Percentiles rank a stretch among this genome's conserved stretches.
Evolutionary conservation across 2,329 filamentous ascomycete species (phyloP).

Genomic region (Bipolaris victoriae): DNA sequence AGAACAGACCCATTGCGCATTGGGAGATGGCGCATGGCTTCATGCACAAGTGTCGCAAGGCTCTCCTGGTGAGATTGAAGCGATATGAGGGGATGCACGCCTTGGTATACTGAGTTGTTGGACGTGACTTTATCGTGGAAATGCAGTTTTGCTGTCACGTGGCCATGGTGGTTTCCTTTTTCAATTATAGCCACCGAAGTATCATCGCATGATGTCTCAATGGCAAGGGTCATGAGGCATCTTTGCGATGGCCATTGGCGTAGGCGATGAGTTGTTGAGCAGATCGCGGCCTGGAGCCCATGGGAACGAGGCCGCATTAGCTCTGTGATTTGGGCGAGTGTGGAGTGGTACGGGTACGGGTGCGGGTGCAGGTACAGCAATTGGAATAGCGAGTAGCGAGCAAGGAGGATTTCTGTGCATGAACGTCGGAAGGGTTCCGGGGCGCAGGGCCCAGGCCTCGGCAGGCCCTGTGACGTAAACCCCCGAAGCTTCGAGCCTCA

Average conservation of each 20-base stretch:
- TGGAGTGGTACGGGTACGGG: not conserved
- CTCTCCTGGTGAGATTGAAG: conserved; percentile 75
- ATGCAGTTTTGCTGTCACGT: conserved; percentile 62
- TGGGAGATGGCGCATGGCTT: conserved; percentile 66
- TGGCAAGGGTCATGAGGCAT: conserved; percentile 64
- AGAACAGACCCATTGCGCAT: conserved; percentile 3
- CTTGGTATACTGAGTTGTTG: conserved; percentile 74
- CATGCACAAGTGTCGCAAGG: conserved; percentile 70
- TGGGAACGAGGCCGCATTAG: conserved; percentile 32
- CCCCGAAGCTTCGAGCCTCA: conserved; percentile 14
- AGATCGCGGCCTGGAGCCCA: conserved; percentile 14
- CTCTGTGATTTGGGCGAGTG: conserved; percentile 1
- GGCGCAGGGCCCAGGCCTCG: not conserved
- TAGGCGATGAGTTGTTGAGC: conserved; percentile 2
- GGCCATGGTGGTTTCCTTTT: conserved; percentile 48
- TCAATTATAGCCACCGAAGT: conserved; percentile 85
- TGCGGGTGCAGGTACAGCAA: not conserved
- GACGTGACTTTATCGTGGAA: conserved; percentile 84
- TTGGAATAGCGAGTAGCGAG: not conserved
- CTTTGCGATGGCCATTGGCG: conserved; percentile 25
- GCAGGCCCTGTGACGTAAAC: conserved; percentile 15
- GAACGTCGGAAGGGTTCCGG: conserved; percentile 10
- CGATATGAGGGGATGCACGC: conserved; percentile 80
- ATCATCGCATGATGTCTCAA: conserved; percentile 90
- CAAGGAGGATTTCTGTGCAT: conserved; percentile 4